These are phyloP conservation scores for Hordeum vulgare DNA, from an alignment of 176 grass and related monocot genomes.

Conservation along the genomic window MorexV3_pseudomolecules_assembly NC_058518.1:75615757-75616256, in stretches of 20 bases:
- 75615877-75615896: not conserved
- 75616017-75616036: not conserved
- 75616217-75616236: not conserved
- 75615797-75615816: not conserved
- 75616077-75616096: not conserved
- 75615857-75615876: not conserved
- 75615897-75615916: not conserved
- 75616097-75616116: not conserved
- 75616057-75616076: not conserved
- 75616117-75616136: conserved; percentile 6
- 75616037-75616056: not conserved
- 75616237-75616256: not conserved
- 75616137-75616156: conserved; percentile 23
- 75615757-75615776: conserved; percentile 3
- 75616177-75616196: not conserved
- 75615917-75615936: not conserved
- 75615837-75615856: not conserved
- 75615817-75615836: conserved; percentile 22
- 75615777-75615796: conserved; percentile 29
- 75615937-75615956: not conserved
- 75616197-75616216: not conserved
- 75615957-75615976: not conserved
- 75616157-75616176: conserved; percentile 25
- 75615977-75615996: not conserved
- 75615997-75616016: not conserved